A percentile compares a stretch with the other conserved stretches of the same genome.
These are phyloP conservation scores for Aspergillus jensenii DNA, from an alignment of 2,329 filamentous ascomycete genomes.

Conservation along the genomic window DNA sequence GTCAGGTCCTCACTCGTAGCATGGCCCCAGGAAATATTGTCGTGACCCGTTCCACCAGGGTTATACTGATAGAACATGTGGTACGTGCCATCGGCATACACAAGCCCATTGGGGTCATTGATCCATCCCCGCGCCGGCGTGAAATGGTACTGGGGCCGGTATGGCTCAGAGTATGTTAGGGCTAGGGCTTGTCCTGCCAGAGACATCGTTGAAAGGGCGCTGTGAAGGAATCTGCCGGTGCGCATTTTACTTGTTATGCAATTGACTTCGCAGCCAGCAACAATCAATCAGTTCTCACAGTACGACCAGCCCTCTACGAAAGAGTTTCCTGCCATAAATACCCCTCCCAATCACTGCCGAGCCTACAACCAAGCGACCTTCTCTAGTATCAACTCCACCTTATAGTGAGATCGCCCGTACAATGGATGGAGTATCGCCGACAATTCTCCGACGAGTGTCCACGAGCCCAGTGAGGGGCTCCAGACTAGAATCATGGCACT, in stretches of 20 bases:
- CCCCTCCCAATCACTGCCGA: no score
- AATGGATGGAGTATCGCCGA: no score
- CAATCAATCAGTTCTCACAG: no score
- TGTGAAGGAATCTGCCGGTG: background rate
- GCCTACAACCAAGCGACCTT: no score
- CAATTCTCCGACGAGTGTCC: background rate
- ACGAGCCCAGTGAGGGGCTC: background rate
- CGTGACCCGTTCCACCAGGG: slow-evolving; percentile 40
- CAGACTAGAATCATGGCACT: background rate
- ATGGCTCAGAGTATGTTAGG: slow-evolving; percentile 2
- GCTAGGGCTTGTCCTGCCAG: background rate
- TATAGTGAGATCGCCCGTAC: no score
- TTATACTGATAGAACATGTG: slow-evolving; percentile 57
- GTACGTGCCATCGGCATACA: slow-evolving; percentile 32
- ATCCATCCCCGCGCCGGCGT: slow-evolving; percentile 12
- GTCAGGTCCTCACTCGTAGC: slow-evolving; percentile 50
- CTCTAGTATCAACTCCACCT: no score
- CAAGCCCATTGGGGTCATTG: slow-evolving; percentile 17
- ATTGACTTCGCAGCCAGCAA: no score
- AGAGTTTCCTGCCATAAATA: no score
- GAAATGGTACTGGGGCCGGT: slow-evolving; percentile 12
- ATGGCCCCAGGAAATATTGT: slow-evolving; percentile 51
- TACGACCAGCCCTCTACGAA: no score
- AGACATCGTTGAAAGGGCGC: background rate
- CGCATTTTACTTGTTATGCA: background rate